phyloP scores from a whole-genome alignment of 148 eudicot genomes.

The Rhododendron simsii region DNA sequence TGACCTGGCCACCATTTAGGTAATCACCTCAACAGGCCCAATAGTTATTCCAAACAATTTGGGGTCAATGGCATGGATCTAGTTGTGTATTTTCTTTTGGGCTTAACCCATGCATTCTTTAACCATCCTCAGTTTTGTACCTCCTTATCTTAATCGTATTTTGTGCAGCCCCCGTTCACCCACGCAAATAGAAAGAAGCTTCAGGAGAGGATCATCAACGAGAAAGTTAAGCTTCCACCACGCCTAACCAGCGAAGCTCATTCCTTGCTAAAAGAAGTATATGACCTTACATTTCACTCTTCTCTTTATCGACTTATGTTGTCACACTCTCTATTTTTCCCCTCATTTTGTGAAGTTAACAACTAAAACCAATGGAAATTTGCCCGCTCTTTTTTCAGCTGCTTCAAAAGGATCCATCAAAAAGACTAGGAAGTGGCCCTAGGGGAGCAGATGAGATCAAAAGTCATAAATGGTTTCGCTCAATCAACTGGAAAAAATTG shows the following conservation, averaged over 20 bases:
- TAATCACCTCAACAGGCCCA: not conserved
- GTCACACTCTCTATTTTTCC: not conserved
- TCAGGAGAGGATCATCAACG: constrained; percentile 78
- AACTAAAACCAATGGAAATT: not conserved
- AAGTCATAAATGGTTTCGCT: constrained; percentile 71
- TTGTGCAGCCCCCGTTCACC: constrained; percentile 75
- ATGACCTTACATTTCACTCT: not conserved
- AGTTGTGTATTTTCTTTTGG: not conserved
- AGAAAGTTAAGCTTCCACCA: constrained; percentile 81
- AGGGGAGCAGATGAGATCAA: constrained; percentile 71
- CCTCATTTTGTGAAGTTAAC: not conserved
- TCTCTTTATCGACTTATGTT: not conserved
- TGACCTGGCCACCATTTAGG: not conserved
- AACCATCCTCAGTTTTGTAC: not conserved
- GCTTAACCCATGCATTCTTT: not conserved
- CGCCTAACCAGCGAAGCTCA: constrained; percentile 74
- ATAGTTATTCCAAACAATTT: not conserved
- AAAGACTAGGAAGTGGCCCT: constrained; percentile 76
- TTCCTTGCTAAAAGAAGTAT: constrained; percentile 74
- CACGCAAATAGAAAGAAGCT: constrained; percentile 85
- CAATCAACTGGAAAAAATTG: constrained; percentile 84
- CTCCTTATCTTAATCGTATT: not conserved
- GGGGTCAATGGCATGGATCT: not conserved
- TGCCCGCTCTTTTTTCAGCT: constrained; percentile 25
- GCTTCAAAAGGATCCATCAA: constrained; percentile 76